Base-by-base conservation (phyloP, 768 basidiomycete genomes). In the Boletus vinaceobasis region DNA sequence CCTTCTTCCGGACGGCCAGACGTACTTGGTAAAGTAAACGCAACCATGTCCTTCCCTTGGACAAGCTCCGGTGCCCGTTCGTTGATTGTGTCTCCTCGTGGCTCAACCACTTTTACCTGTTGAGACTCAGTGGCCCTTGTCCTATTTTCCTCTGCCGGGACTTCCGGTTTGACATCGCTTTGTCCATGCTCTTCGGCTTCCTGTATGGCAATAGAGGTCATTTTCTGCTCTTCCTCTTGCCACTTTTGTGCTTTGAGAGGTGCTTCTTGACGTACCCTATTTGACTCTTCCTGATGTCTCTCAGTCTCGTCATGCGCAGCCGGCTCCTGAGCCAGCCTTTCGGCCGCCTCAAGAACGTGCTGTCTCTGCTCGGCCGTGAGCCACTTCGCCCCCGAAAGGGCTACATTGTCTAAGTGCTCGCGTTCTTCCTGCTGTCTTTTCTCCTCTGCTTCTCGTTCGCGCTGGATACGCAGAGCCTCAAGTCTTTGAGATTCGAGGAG, bases 401-500 rank as follows among this genome's bases (percentile, higher is more conserved):
- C 69, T 44, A 74, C 73, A 23, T 75, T 57, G 7, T 73, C 70
- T 43, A 79, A 64, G 23, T 36, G 50, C 35, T 65, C 57, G 6
- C 46, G 53, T 55, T 60, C 64, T 45, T 58, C 55, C 26, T 43
- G 56, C 37, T 38, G 60, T 46, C 29, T 58, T 51, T 52, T 64
- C 53, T 62, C 65, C 19, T 65, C 64, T 21, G 56, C 60, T 52
- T 70, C 71, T 43, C 43, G 66, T 57, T 68, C 66, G 43, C 57
- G 64, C 26, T 57, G 63, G 7, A 60, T 31, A 39, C 78, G 74
- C 45, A 71, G 59, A 4, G 66, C 67, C 51, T 82, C 83, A 2
- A 65, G 64, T n/a, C 67, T 71, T 50, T 75, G 71, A 3, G 78
- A 75, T 31, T 77, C 75, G 26, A 69, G 54, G 43, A 84, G 63